A percentile compares a stretch with the other conserved stretches of the same genome.
Evolutionary conservation across 78 protist genomes (phyloP).

Genomic region (Monosiga brevicollis): DNA sequence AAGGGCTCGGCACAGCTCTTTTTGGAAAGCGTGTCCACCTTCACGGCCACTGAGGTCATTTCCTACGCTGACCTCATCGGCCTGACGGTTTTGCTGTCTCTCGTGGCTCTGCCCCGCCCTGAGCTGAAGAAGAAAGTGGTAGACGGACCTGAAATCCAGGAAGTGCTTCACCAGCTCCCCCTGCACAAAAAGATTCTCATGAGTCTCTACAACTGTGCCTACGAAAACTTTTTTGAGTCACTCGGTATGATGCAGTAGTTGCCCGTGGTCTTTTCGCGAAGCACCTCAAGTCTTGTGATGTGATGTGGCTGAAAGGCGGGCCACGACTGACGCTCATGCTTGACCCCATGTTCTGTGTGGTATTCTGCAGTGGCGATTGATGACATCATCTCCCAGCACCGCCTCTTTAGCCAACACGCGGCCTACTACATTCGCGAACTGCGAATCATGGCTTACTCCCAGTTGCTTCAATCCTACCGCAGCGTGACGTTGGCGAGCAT

Average conservation of each 20-base stretch:
- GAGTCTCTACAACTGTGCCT: slow-evolving; percentile 76
- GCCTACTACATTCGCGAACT: slow-evolving; percentile 77
- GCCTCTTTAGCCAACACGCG: slow-evolving; percentile 57
- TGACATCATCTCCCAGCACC: slow-evolving; percentile 37
- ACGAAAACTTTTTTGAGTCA: slow-evolving; percentile 52
- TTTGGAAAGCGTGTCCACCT: slow-evolving; percentile 73
- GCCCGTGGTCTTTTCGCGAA: background rate
- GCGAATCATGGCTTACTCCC: slow-evolving; percentile 73
- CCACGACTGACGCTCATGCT: background rate
- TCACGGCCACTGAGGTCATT: slow-evolving; percentile 57
- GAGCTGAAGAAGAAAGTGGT: slow-evolving; percentile 45
- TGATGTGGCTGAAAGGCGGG: background rate
- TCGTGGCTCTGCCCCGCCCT: slow-evolving; percentile 60
- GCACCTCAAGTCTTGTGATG: background rate
- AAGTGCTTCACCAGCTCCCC: slow-evolving; percentile 53
- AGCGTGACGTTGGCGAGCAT: slow-evolving; percentile 74
- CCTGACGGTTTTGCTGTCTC: slow-evolving; percentile 58
- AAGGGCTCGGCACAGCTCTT: slow-evolving; percentile 63
- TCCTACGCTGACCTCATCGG: slow-evolving; percentile 56
- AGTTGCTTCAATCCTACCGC: slow-evolving; percentile 81
- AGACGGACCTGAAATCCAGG: slow-evolving; percentile 84
- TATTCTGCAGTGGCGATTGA: slow-evolving; percentile 36
- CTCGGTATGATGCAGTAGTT: too few relatives aligned
- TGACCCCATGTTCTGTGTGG: too few relatives aligned
- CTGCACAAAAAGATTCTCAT: slow-evolving; percentile 19